phyloP scores from a whole-genome alignment of 1,139 yeast species.

The Scheffersomyces segobiensis region DNA sequence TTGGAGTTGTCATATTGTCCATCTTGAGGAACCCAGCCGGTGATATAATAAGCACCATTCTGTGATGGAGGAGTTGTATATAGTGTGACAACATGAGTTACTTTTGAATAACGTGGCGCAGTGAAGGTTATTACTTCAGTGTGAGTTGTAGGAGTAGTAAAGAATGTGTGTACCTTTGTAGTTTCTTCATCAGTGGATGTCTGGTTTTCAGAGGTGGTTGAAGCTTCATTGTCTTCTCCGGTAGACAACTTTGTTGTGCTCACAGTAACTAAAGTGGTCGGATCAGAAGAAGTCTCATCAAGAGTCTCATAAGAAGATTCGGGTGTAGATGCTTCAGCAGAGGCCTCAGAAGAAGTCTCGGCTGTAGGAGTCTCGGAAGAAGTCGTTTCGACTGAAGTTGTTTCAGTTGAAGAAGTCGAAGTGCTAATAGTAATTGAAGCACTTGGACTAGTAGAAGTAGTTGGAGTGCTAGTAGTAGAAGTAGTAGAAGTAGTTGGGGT shows the following conservation, averaged over 20 bases:
- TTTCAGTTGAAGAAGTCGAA: no score
- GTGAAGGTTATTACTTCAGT: not conserved
- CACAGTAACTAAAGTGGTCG: conserved; percentile 1
- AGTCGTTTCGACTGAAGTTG: no score
- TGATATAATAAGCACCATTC: not conserved
- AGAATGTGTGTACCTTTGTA: not conserved
- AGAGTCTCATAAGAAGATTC: no score
- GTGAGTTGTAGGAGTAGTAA: conserved; percentile 11
- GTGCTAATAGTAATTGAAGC: no score
- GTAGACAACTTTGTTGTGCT: not conserved
- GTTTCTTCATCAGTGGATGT: not conserved
- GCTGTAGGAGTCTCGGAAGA: not conserved
- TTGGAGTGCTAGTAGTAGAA: no score
- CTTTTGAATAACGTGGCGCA: not conserved
- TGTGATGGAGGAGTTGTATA: not conserved
- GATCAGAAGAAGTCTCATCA: conserved; percentile 1
- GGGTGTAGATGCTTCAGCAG: no score
- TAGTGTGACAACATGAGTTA: not conserved
- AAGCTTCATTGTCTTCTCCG: not conserved
- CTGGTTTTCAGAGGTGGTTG: not conserved
- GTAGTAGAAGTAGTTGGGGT: not conserved
- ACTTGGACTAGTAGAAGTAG: no score
- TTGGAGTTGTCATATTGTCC: conserved; percentile 1
- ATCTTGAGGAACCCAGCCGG: not conserved
- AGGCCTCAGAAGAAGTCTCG: not conserved